Conservation (phyloP, 768 basidiomycete genomes). For the Agaricus subrufescens region DNA sequence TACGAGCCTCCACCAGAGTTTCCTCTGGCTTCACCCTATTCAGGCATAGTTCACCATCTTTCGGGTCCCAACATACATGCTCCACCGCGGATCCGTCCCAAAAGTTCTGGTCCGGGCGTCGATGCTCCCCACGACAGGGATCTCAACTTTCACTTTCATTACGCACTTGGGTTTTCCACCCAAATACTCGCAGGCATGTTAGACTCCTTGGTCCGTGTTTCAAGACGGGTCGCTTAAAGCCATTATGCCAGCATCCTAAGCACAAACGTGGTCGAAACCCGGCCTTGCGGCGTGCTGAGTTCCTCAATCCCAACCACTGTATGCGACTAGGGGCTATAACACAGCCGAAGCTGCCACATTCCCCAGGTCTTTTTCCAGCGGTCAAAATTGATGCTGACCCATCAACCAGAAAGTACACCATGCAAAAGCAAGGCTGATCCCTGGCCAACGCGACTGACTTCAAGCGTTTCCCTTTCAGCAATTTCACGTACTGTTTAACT, state of each 20-base stretch:
- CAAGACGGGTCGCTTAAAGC: slow-evolving; percentile 79
- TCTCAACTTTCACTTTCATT: slow-evolving; percentile 38
- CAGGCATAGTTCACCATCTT: slow-evolving; percentile 88
- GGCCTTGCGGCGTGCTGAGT: slow-evolving; percentile 54
- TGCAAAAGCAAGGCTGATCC: slow-evolving; percentile 50
- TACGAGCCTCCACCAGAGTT: slow-evolving; percentile 92
- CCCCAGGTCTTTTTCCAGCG: slow-evolving; percentile 50
- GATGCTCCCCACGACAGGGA: slow-evolving; percentile 61
- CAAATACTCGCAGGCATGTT: slow-evolving; percentile 79
- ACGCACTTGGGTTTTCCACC: slow-evolving; percentile 59
- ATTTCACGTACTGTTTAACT: slow-evolving; percentile 81
- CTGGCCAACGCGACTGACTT: slow-evolving; percentile 59
- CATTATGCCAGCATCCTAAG: slow-evolving; percentile 76
- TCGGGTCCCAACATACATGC: slow-evolving; percentile 84
- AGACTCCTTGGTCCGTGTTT: slow-evolving; percentile 86
- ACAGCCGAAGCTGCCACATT: slow-evolving; percentile 65
- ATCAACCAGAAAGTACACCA: slow-evolving; percentile 49
- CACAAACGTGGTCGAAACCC: slow-evolving; percentile 50
- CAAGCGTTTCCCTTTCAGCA: slow-evolving; percentile 76
- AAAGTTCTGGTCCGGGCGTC: slow-evolving; percentile 71
- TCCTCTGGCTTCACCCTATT: slow-evolving; percentile 26
- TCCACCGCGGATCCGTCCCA: slow-evolving; percentile 74
- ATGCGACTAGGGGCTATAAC: slow-evolving; percentile 60
- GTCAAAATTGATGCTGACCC: slow-evolving; percentile 69
- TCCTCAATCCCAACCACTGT: slow-evolving; percentile 56